A percentile compares a stretch with the other conserved stretches of the same genome.
phyloP scores from a whole-genome alignment of 2,329 filamentous ascomycete genomes.

The Fusarium bactridioides region DNA sequence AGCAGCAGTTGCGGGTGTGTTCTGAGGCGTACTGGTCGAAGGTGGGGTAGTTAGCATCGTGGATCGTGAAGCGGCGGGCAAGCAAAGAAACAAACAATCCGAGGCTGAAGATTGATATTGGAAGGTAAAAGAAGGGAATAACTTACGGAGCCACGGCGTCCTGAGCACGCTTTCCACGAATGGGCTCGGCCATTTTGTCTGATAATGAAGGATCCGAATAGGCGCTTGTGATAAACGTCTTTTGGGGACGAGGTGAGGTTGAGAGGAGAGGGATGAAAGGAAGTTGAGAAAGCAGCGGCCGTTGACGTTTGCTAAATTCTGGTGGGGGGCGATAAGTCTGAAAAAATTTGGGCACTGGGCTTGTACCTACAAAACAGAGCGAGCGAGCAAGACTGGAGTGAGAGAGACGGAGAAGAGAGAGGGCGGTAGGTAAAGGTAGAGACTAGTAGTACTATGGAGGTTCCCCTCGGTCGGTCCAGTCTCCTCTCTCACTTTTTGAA shows the following conservation, averaged over 20 bases:
- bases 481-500: constrained; percentile 22
- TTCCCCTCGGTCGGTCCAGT: constrained; percentile 1
- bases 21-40: constrained; percentile 90
- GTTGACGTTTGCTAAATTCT: constrained; percentile 51
- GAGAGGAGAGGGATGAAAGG: constrained; percentile 45
- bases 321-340: constrained; percentile 50
- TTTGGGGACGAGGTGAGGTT: constrained; percentile 41
- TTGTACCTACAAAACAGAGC: constrained; percentile 30
- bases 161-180: constrained; percentile 69
- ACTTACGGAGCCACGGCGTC: constrained; percentile 66
- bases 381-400: background rate
- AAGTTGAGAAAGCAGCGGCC: constrained; percentile 47
- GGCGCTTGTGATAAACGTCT: constrained; percentile 44
- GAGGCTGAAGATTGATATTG: constrained; percentile 16
- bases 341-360: constrained; percentile 48
- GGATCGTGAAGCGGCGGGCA: constrained; percentile 31
- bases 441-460: background rate
- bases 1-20: constrained; percentile 94
- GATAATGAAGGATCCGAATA: constrained; percentile 39
- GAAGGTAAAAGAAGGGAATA: constrained; percentile 17
- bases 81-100: constrained; percentile 29
- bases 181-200: constrained; percentile 67
- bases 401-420: background rate
- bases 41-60: constrained; percentile 51
- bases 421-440: background rate